Base-by-base conservation (phyloP, 208 protist genomes). In the Wallacemonas sp. region DNA sequence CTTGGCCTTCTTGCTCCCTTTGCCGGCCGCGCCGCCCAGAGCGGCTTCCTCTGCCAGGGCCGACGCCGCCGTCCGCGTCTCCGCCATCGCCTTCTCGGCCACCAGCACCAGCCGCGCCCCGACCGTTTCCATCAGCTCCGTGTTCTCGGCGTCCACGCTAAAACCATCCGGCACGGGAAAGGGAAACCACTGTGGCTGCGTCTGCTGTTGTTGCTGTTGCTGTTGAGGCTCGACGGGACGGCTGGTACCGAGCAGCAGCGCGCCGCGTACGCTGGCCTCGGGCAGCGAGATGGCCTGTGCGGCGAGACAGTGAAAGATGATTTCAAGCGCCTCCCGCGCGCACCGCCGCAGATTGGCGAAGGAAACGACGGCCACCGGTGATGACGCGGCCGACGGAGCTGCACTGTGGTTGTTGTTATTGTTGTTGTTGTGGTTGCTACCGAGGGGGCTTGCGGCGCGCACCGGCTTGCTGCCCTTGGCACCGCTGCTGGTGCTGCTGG, bases 321-420 rank as follows among this genome's bases (percentile, higher is more conserved):
- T 64, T 29, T 64, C 57, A 5, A 64, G 57, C 57, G 57, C 57
- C 39, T 64, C 57, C 0, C 36, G 57, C 25, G 57, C 57, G 20
- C 57, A 64, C 18, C 23, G 39, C 7, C 57, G 57, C 10, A 64
- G 39, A 22, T 31, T 31, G 41, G 36, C 41, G 41, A 64, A 64
- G 16, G 55, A 46, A 5, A 61, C 38, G 18, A 45, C 31, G 52
- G 52, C 31, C 16, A 18, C 10, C 26, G 49, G 18, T 20, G 32
- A 8, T 44, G 32, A n/a, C 55, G 49, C 14, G 7, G 28, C 32
- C 26, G 14, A 23, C 26, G 52, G 10, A 5, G 52, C 31, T 12
- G n/a, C 25, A 23, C 12, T 33, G 52, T n/a, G n/a, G n/a, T n/a
- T n/a, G n/a, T n/a, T n/a, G n/a, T n/a, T n/a, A n/a, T n/a, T n/a